phyloP scores from a whole-genome alignment of 108 stramenopile species.

The Nitzschia putrida region DNA sequence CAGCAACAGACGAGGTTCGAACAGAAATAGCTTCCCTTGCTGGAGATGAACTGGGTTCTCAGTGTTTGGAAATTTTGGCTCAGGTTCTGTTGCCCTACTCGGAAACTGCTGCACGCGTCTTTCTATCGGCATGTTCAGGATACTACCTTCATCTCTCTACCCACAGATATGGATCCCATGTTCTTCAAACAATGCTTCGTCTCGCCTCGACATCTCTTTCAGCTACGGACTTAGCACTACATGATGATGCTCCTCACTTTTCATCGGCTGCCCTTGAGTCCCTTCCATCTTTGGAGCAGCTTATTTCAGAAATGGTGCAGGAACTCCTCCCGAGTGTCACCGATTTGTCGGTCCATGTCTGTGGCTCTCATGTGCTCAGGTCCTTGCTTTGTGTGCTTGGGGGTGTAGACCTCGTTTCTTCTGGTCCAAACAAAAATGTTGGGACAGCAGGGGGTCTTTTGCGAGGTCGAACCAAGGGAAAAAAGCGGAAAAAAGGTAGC shows the following conservation, averaged over 20 bases:
- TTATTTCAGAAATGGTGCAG: conserved; percentile 50
- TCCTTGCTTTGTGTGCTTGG: conserved; percentile 73
- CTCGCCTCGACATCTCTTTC: conserved; percentile 36
- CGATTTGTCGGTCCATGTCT: conserved; percentile 75
- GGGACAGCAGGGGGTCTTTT: background rate
- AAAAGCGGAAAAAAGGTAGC: conserved; percentile 65
- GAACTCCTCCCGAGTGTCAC: conserved; percentile 62
- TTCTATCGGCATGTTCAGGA: conserved; percentile 55
- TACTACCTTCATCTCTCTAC: conserved; percentile 76
- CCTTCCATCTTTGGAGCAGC: conserved; percentile 46
- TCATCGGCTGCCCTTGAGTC: conserved; percentile 22
- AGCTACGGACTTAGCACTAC: conserved; percentile 47
- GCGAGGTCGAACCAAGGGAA: conserved; percentile 40
- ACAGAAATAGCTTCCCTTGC: conserved; percentile 82
- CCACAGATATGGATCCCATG: conserved; percentile 86
- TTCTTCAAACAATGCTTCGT: conserved; percentile 73
- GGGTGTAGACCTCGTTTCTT: conserved; percentile 57
- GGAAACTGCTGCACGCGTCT: conserved; percentile 52
- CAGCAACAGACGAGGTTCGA: conserved; percentile 73
- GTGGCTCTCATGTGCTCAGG: conserved; percentile 83
- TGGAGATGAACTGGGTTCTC: conserved; percentile 73
- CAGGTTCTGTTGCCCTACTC: conserved; percentile 68
- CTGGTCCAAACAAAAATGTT: conserved; percentile 12
- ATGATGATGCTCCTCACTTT: conserved; percentile 52
- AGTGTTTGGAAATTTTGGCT: conserved; percentile 66